Conservation (phyloP, 441 rosid genomes). For the Pelargonium cotyledonis region DNA sequence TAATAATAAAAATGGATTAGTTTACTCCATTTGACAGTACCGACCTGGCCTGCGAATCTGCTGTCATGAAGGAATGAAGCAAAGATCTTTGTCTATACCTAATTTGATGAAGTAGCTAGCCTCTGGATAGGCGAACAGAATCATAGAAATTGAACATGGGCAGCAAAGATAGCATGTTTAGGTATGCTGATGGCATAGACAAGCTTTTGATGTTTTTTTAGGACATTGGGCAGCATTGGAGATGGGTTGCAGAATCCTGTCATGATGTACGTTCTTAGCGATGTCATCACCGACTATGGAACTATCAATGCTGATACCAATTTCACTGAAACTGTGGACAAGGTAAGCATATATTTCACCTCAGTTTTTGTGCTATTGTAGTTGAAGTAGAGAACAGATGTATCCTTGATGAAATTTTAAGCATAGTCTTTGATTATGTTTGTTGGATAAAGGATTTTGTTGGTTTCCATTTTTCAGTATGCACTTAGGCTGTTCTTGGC, state of each 20-base stretch:
- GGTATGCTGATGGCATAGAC: conserved; percentile 5
- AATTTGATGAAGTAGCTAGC: neutral
- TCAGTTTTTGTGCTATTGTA: neutral
- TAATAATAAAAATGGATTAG: too few species aligned
- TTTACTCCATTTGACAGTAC: too few species aligned
- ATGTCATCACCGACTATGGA: conserved; percentile 6
- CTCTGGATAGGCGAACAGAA: too few species aligned
- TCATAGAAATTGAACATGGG: neutral
- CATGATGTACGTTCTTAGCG: conserved; percentile 6
- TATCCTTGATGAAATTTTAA: too few species aligned
- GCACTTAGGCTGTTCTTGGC: conserved; percentile 5
- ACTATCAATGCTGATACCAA: neutral
- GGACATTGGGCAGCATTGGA: conserved; percentile 7
- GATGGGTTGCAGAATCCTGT: conserved; percentile 8
- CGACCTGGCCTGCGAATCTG: too few species aligned
- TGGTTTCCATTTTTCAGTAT: neutral
- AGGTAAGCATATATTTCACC: conserved; percentile 1
- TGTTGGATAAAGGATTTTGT: too few species aligned
- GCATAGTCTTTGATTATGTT: too few species aligned
- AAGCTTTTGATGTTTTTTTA: conserved; percentile 7
- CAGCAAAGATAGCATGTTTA: conserved; percentile 3
- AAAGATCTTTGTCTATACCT: neutral
- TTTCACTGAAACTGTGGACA: neutral
- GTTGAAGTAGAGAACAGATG: neutral
- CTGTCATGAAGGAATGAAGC: too few species aligned